A percentile compares a stretch with the other conserved stretches of the same genome.
phyloP scores from a whole-genome alignment of 345 rosid species.

The Brassica carinata region DNA sequence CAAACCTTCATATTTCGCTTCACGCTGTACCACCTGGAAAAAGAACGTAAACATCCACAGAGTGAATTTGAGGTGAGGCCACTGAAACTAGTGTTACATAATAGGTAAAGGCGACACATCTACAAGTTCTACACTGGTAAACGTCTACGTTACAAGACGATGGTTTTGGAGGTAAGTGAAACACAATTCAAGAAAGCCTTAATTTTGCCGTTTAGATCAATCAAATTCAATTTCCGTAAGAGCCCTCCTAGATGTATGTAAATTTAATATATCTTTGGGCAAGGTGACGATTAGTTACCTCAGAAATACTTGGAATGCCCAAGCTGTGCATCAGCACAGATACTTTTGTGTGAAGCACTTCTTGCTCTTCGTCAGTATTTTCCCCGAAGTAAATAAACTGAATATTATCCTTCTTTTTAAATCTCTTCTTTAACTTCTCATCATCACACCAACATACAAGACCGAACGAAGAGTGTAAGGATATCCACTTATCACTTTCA shows the following conservation, averaged over 20 bases:
- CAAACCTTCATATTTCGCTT: constrained; percentile 63
- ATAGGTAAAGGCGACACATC: background rate
- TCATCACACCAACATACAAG: constrained; percentile 87
- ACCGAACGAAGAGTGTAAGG: constrained; percentile 79
- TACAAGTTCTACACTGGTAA: constrained; percentile 21
- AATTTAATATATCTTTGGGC: constrained; percentile 13
- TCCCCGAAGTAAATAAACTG: constrained; percentile 69
- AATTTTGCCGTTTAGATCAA: constrained; percentile 1
- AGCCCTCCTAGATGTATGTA: background rate
- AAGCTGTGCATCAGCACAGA: constrained; percentile 60
- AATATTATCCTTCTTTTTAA: constrained; percentile 56
- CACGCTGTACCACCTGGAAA: constrained; percentile 72
- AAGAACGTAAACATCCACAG: background rate
- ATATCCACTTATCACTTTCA: constrained; percentile 72
- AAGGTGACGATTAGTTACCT: constrained; percentile 49
- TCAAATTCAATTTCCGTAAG: background rate
- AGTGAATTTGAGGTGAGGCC: background rate
- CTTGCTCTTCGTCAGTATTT: constrained; percentile 50
- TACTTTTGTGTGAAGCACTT: constrained; percentile 54
- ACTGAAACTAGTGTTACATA: constrained; percentile 11
- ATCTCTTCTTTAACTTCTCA: constrained; percentile 61
- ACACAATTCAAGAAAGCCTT: constrained; percentile 24
- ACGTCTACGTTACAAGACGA: constrained; percentile 18
- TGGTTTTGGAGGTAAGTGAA: constrained; percentile 2
- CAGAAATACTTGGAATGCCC: constrained; percentile 83